phyloP scores from a whole-genome alignment of 2,329 filamentous ascomycete species.

The Simplicillium aogashimaense region DNA sequence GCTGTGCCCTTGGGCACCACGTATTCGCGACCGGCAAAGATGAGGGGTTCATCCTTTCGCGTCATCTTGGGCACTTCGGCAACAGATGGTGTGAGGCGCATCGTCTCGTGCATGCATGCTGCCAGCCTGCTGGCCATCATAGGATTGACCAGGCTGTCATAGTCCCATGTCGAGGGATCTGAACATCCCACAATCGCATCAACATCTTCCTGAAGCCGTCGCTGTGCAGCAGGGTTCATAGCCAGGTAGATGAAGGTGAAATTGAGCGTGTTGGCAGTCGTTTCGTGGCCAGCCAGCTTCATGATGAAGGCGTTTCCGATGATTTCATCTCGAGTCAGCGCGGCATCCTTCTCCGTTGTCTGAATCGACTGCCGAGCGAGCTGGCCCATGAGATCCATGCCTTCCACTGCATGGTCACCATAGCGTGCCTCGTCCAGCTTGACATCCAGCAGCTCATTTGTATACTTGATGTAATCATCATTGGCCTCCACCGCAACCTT shows the following conservation, averaged over 20 bases:
- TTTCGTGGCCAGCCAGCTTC: conserved; percentile 70
- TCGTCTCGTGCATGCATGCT: conserved; percentile 68
- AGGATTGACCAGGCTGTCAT: conserved; percentile 54
- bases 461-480: conserved; percentile 57
- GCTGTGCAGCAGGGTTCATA: conserved; percentile 52
- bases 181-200: conserved; percentile 51
- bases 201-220: conserved; percentile 57
- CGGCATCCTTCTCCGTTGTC: conserved; percentile 15
- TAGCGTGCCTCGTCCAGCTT: conserved; percentile 37
- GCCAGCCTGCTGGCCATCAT: conserved; percentile 62
- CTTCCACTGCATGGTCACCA: conserved; percentile 7
- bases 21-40: conserved; percentile 46
- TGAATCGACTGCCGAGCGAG: conserved; percentile 28
- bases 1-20: conserved; percentile 45
- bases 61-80: conserved; percentile 60
- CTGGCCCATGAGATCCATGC: conserved; percentile 44
- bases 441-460: conserved; percentile 56
- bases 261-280: conserved; percentile 65
- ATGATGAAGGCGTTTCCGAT: conserved; percentile 63
- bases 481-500: conserved; percentile 44
- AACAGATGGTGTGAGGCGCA: conserved; percentile 64
- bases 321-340: conserved; percentile 53
- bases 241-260: conserved; percentile 62
- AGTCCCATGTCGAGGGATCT: conserved; percentile 57
- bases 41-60: conserved; percentile 44